A percentile compares a stretch with the other conserved stretches of the same genome.
phyloP scores from a whole-genome alignment of 2,329 filamentous ascomycete genomes.

The Alternaria panax region DNA sequence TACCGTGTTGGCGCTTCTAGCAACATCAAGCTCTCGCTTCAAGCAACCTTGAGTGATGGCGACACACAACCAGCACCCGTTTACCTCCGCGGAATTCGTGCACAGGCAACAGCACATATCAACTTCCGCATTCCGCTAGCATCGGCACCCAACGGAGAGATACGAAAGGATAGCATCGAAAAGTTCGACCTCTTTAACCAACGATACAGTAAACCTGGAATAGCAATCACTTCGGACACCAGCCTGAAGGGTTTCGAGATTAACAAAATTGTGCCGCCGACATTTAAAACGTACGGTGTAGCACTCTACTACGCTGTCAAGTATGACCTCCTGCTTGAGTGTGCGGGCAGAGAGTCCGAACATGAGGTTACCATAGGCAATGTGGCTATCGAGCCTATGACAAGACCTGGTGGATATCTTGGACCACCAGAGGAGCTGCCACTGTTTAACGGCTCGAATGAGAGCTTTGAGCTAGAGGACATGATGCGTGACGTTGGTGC shows the following conservation, averaged over 20 bases:
- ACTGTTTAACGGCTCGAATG: constrained; percentile 6
- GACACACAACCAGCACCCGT: constrained; percentile 17
- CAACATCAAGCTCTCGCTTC: constrained; percentile 22
- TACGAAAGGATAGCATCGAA: constrained; percentile 14
- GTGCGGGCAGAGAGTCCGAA: constrained; percentile 29
- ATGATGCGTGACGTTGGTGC: constrained; percentile 1
- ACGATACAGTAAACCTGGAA: constrained; percentile 28
- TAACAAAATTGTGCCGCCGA: constrained; percentile 24
- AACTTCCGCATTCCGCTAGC: constrained; percentile 23
- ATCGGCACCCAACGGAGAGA: constrained; percentile 13
- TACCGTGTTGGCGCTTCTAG: constrained; percentile 23
- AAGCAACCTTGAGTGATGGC: constrained; percentile 13
- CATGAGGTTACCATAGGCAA: constrained; percentile 22
- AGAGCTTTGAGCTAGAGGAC: constrained; percentile 4
- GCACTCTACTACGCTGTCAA: constrained; percentile 25
- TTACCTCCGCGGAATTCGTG: constrained; percentile 30
- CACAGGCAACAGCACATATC: constrained; percentile 22
- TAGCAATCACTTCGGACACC: constrained; percentile 17
- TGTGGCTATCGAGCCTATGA: constrained; percentile 28
- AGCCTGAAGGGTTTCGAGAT: constrained; percentile 20
- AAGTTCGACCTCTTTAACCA: constrained; percentile 31
- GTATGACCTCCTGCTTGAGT: constrained; percentile 28
- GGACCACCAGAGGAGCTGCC: constrained; percentile 23
- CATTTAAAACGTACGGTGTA: constrained; percentile 30
- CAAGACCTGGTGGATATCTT: constrained; percentile 23